These are phyloP conservation scores for Middelhovenomyces tepae DNA, from an alignment of 805 yeast genomes.

Conservation along the genomic window DNA sequence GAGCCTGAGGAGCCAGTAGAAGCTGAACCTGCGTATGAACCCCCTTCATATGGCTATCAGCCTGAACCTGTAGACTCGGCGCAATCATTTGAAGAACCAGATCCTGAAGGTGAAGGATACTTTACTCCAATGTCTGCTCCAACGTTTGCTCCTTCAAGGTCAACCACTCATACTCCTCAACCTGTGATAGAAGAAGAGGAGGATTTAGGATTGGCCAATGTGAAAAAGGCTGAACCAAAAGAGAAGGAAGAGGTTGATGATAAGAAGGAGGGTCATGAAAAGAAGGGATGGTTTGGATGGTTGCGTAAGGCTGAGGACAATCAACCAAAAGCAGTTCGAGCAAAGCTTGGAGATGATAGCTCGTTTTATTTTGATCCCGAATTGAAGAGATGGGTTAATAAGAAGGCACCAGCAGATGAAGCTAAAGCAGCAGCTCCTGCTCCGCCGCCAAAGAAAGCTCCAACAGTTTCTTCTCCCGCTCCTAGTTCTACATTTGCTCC, in stretches of 20 bases:
- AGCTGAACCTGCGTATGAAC: constrained; percentile 16
- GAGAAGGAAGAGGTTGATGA: constrained; percentile 22
- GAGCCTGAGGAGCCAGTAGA: constrained; percentile 6
- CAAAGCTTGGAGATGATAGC: constrained; percentile 76
- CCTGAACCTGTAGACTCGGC: constrained; percentile 11
- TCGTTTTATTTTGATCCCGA: constrained; percentile 74
- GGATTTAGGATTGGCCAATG: constrained; percentile 14
- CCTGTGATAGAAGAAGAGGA: constrained; percentile 12
- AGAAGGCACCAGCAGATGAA: constrained; percentile 34
- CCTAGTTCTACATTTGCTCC: constrained; percentile 6
- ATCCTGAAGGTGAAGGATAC: constrained; percentile 8
- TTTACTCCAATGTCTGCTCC: no score
- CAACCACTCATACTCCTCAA: neutral
- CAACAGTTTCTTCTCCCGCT: neutral
- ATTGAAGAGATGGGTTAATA: constrained; percentile 79
- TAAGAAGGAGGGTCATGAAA: constrained; percentile 19
- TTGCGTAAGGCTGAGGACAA: constrained; percentile 44
- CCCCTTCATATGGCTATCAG: constrained; percentile 16
- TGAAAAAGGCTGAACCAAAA: constrained; percentile 15
- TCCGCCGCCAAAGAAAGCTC: constrained; percentile 69
- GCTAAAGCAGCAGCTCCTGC: constrained; percentile 40
- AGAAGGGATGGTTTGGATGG: constrained; percentile 49
- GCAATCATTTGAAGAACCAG: constrained; percentile 10
- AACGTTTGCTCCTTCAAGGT: no score
- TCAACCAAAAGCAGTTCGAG: constrained; percentile 69